These are phyloP conservation scores for Diaporthe velutina DNA, from an alignment of 2,329 filamentous ascomycete genomes.

Conservation along the genomic window DNA sequence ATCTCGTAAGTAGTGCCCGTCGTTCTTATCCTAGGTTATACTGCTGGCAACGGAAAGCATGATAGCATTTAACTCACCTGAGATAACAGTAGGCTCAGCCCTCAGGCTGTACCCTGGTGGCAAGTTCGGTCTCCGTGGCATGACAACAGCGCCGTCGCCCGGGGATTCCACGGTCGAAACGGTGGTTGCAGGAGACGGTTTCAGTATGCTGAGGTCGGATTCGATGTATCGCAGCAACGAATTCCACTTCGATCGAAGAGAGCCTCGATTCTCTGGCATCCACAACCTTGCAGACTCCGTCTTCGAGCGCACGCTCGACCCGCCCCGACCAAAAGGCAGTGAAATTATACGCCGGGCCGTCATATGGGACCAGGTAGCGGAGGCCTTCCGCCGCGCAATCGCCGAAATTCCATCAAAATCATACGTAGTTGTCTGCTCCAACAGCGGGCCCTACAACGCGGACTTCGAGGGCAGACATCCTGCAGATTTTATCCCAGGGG, in stretches of 20 bases:
- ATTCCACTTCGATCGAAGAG: background rate
- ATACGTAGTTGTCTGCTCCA: slow-evolving; percentile 5
- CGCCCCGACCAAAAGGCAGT: background rate
- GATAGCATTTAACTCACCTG: background rate
- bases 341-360: background rate
- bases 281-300: slow-evolving; percentile 2
- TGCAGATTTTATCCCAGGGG: background rate
- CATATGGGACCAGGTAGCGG: background rate
- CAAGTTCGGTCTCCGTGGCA: background rate
- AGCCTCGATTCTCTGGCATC: background rate
- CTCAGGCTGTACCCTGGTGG: background rate
- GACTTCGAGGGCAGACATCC: background rate
- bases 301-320: background rate
- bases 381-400: background rate
- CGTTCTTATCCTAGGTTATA: background rate
- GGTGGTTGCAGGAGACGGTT: background rate
- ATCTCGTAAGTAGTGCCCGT: background rate
- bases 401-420: background rate
- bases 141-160: background rate
- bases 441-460: background rate
- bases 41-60: background rate
- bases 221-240: slow-evolving; percentile 8
- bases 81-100: background rate
- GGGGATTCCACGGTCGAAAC: background rate
- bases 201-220: background rate